Base-by-base conservation (phyloP, 768 basidiomycete species). In the Rhodotorula paludigena region DNA sequence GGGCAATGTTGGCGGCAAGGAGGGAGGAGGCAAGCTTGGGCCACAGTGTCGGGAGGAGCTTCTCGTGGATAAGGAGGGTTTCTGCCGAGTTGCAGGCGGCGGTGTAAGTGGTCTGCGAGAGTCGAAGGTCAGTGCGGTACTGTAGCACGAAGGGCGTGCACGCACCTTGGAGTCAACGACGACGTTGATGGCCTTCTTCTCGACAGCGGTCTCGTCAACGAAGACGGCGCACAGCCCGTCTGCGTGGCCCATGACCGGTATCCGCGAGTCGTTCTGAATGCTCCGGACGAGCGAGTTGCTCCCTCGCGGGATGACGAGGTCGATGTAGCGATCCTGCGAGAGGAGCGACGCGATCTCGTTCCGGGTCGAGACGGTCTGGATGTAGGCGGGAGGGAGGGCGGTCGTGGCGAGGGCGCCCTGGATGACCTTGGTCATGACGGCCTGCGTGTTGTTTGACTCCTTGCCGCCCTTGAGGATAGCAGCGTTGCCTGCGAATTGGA, bases 241-340 rank as follows among this genome's bases (percentile, higher is more conserved):
- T 12, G 96, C 93, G 76, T 99, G 96, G 2, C 96, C 96, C 92
- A 99, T 97, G 51, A 99, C 96, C 4, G 96, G 88, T 67, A 99
- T 98, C 65, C 88, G 83, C 0, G 94, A 96, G 71, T 82, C 85
- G 64, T 89, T 88, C 77, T 98, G 91, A 65, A 99, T 96, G 77
- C 81, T 88, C 73, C 81, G 83, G 35, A 98, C 96, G 20, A 99
- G 85, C 69, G 83, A 84, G 73, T 94, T 94, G 76, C 93, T 92
- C 11, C 96, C 96, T 60, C 96, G 82, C 2, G 96, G 96, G 77
- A 98, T 97, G 60, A 98, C 93, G 30, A 99, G 83, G 78, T 98
- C 93, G 75, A 99, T 97, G 79, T 91, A 93, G 53, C 84, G 84
- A 77, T 98, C 94, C 74, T 93, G 84, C 12, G 84, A 82, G 11